phyloP scores from a whole-genome alignment of 768 basidiomycete genomes.

The Podaxis sp. region DNA sequence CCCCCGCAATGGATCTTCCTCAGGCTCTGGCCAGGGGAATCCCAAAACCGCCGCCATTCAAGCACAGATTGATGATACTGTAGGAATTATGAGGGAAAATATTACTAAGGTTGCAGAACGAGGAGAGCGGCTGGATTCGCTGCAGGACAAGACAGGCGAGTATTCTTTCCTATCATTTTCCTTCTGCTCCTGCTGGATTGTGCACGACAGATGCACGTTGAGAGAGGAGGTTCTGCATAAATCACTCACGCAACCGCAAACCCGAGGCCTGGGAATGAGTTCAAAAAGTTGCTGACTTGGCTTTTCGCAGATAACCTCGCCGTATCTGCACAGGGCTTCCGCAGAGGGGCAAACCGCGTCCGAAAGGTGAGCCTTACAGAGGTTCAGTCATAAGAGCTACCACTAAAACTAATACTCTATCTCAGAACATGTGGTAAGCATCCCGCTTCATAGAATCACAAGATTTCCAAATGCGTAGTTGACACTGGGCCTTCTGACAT shows the following conservation, averaged over 20 bases:
- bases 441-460: conserved; percentile 6
- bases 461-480: conserved; percentile 7
- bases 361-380: conserved; percentile 69
- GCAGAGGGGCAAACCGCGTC: conserved; percentile 94
- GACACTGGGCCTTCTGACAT: conserved; percentile 14
- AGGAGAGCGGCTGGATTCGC: conserved; percentile 88
- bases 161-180: conserved; percentile 28
- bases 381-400: neutral
- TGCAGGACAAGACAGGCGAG: conserved; percentile 97
- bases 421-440: conserved; percentile 88
- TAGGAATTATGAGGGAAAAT: conserved; percentile 97
- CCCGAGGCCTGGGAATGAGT: conserved; percentile 1
- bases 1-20: conserved; percentile 75
- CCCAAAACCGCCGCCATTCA: conserved; percentile 94
- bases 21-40: conserved; percentile 52
- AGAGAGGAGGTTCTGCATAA: neutral
- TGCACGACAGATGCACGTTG: neutral
- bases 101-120: conserved; percentile 95
- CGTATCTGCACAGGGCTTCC: conserved; percentile 98
- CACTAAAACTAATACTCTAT: conserved; percentile 14
- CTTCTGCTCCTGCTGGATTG: conserved; percentile 1
- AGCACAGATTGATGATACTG: conserved; percentile 95
- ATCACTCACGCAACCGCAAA: neutral
- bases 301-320: conserved; percentile 83
- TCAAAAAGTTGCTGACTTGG: conserved; percentile 3